Base-by-base conservation (phyloP, 2,329 filamentous ascomycete species). In the Alternaria sp. region DNA sequence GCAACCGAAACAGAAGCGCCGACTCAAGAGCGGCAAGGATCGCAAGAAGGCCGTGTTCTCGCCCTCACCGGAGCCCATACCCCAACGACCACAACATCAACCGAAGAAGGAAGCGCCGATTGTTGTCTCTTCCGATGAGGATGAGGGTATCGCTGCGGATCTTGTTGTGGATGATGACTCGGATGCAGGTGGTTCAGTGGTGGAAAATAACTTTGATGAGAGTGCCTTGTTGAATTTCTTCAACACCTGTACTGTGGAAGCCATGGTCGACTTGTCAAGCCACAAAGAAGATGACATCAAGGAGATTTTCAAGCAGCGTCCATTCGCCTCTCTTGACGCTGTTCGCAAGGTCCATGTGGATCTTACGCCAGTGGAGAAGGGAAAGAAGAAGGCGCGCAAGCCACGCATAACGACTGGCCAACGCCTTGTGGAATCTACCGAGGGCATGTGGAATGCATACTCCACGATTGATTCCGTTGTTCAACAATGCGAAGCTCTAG, bases 391-490 rank as follows among this genome's bases (percentile, higher is more conserved):
- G 64, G 60, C 70, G 12, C 69, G 74, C 6, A 77, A 74, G 63
- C 72, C 77, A 1, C 84, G 83, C 40, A 66, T 84, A 63, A 81
- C 86, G 0, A 84, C 91, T 64, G 90, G 90, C 1, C 87, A 90
- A 55, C 88, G 85, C 70, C 84, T 92, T 55, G 85, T 91, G 7
- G 87, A 92, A 50, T 86, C 87, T 52, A 89, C 88, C 50, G 74
- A 86, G 34, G 87, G 92, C 25, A 97, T 96, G 85, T 90, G 91
- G 80, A 85, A 85, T 18, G 92, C 92, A 0, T 94, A 95, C 68
- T 86, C 91, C 65, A 92, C 92, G 20, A 92, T 97, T 54, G 94
- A 97, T 77, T 85, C 90, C 44, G 86, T 97, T 9, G 92, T 97
- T 16, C 83, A 86, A 20, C 85, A 90, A 65, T 97, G 94, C 73